phyloP scores from a whole-genome alignment of 495 filamentous ascomycete species.

The Margaritispora aquatica region DNA sequence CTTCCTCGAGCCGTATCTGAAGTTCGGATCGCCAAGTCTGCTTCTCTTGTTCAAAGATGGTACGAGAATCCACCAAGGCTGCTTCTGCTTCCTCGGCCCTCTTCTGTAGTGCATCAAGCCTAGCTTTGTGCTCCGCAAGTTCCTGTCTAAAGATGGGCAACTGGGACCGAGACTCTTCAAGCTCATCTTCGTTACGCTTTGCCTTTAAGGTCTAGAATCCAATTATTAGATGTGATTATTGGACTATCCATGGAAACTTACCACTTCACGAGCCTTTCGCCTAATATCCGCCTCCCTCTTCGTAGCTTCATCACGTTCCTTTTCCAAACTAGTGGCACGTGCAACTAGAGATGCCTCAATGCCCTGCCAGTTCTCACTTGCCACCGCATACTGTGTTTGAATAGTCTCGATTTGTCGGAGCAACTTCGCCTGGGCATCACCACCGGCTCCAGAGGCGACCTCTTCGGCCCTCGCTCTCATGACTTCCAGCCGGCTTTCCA shows the following conservation, averaged over 20 bases:
- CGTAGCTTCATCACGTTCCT: constrained; percentile 80
- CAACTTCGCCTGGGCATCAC: constrained; percentile 85
- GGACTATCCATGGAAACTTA: constrained; percentile 34
- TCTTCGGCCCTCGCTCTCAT: constrained; percentile 85
- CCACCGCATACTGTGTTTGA: constrained; percentile 90
- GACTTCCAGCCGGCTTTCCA: constrained; percentile 88
- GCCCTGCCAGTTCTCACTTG: constrained; percentile 96
- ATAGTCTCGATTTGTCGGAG: constrained; percentile 91
- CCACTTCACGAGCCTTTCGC: constrained; percentile 78
- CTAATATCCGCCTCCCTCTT: constrained; percentile 79
- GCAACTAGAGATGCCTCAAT: constrained; percentile 79
- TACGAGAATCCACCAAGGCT: constrained; percentile 50
- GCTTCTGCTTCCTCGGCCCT: constrained; percentile 60
- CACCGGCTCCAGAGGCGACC: constrained; percentile 70
- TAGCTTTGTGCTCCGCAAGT: constrained; percentile 49
- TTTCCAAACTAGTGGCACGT: constrained; percentile 70
- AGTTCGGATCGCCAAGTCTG: constrained; percentile 57
- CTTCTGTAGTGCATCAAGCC: constrained; percentile 56
- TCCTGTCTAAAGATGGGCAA: constrained; percentile 54
- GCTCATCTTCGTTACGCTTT: constrained; percentile 74
- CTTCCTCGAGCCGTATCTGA: constrained; percentile 60
- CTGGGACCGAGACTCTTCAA: constrained; percentile 63
- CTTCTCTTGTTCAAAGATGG: constrained; percentile 65
- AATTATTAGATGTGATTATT: constrained; percentile 4
- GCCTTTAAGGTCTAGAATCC: constrained; percentile 59